Conservation (phyloP, 441 rosid species). For the Croton laevigatus region DNA sequence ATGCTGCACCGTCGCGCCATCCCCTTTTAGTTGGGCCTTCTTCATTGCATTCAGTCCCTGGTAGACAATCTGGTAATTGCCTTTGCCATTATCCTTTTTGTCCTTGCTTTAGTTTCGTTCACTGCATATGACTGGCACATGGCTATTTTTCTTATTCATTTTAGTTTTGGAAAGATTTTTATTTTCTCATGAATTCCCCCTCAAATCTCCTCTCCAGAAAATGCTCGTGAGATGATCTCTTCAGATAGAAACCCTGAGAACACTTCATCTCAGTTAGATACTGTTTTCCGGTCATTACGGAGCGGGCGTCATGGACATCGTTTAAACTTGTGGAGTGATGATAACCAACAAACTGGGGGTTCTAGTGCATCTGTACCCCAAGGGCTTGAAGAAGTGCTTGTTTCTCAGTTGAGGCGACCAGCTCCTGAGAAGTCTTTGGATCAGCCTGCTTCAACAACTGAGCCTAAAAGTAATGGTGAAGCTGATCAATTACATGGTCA, state of each 20-base stretch:
- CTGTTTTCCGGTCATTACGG: conserved; percentile 88
- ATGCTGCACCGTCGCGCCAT: conserved; percentile 69
- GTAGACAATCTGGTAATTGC: conserved; percentile 62
- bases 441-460: conserved; percentile 45
- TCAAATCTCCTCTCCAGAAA: conserved; percentile 35
- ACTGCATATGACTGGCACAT: conserved; percentile 1
- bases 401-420: conserved; percentile 86
- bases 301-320: conserved; percentile 93
- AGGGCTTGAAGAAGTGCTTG: conserved; percentile 93
- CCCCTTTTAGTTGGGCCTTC: conserved; percentile 86
- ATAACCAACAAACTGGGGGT: conserved; percentile 77
- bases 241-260: conserved; percentile 59
- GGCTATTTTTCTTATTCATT: not conserved
- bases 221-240: conserved; percentile 42
- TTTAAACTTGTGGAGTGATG: conserved; percentile 92
- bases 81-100: not conserved
- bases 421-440: conserved; percentile 58
- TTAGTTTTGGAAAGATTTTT: not conserved
- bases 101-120: conserved; percentile 3
- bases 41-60: conserved; percentile 38
- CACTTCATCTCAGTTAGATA: conserved; percentile 62
- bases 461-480: conserved; percentile 52
- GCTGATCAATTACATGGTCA: conserved; percentile 46
- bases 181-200: conserved; percentile 6
- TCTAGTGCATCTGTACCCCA: conserved; percentile 77